Base-by-base conservation (phyloP, 2,329 filamentous ascomycete genomes). In the Aaosphaeria pasadenensis region DNA sequence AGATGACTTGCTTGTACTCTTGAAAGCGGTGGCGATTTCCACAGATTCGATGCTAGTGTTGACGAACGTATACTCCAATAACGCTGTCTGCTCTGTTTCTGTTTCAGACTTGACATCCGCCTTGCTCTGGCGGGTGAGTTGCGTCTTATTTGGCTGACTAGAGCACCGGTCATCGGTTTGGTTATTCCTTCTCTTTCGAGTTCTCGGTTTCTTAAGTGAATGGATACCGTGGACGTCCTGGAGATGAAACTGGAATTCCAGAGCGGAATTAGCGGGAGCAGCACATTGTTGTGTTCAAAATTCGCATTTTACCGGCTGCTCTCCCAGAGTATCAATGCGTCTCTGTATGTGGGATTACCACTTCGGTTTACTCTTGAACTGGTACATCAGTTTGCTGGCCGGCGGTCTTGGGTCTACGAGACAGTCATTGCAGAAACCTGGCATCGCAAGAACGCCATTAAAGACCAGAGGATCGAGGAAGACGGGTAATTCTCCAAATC, bases 401-500 rank as follows among this genome's bases (percentile, higher is more conserved):
- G 41, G 50, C 33, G 50, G 44, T 44, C 35, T 47, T 44, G 28
- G 35, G 41, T 52, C 44, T 45, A 31, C 38, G 36, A 55, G 48
- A 49, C 48, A 55, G 53, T 46, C 42, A 46, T 47, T 49, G 39
- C 48, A 55, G 42, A 55, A 47, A 46, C 53, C 45, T 43, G 42
- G 42, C 44, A 43, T 48, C 30, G 44, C 35, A 39, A 53, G 42
- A 43, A 50, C 44, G 13, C 45, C 29, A 36, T 52, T 49, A 36
- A 53, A 59, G 44, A 48, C 49, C 7, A 59, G 45, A 46, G 51
- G 49, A 46, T 58, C 42, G 33, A 51, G 54, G 43, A 50, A 46
- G 44, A 57, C 46, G 13, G 48, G 49, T 59, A 51, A 41, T 44
- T 55, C 43, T 60, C 47, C 44, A 57, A 52, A 46, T 56, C 42